Base-by-base conservation (phyloP, 352 stramenopile species). In the Globisporangium emineosum region DNA sequence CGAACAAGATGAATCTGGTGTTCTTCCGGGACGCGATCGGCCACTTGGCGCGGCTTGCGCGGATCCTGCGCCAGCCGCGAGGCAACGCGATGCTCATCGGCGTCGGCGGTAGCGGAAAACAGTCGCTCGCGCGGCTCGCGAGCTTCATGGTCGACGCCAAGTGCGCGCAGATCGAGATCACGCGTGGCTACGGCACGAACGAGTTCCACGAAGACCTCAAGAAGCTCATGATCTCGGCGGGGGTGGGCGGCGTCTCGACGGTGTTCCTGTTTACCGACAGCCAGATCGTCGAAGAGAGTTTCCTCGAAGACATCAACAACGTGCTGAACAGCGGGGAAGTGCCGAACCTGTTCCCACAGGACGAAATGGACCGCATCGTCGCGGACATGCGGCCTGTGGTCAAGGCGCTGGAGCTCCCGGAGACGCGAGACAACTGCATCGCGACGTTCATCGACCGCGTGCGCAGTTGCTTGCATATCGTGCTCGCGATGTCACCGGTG, bases 271-370 rank as follows among this genome's bases (percentile, higher is more conserved):
- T 98, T 66, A 98, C 93, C 0, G 96, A 98, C 70, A 97, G 87
- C 12, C 95, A 98, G 71, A 98, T 98, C 57, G 90, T 98, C 29
- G 83, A 98, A 25, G 93, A 98, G 65, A 96, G 87, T 49, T 98
- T 98, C 62, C 73, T 98, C 5, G 96, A 98, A 65, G 95, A 98
- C 63, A 95, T 98, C 63, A 98, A 98, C 79, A 98, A 98, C 60
- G 76, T 98, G n/a, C 76, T 98, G 17, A 98, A 98, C 72, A 97
- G 89, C 27, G 96, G 96, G 10, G 93, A 98, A 70, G 94, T 98
- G n/a, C 93, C 95, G 0, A 98, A 98, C 49, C 72, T 98, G 13
- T 98, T 97, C 64, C 73, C 90, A 0, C 71, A 77, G 35, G 95
- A 98, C 64, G 95, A 98, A 68, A 96, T 97, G 77, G 94, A 98